Evolutionary conservation across 768 basidiomycete genomes (phyloP), one percentile per base, ranked within the genome.

Genomic region (Pleurotus ostreatus): DNA sequence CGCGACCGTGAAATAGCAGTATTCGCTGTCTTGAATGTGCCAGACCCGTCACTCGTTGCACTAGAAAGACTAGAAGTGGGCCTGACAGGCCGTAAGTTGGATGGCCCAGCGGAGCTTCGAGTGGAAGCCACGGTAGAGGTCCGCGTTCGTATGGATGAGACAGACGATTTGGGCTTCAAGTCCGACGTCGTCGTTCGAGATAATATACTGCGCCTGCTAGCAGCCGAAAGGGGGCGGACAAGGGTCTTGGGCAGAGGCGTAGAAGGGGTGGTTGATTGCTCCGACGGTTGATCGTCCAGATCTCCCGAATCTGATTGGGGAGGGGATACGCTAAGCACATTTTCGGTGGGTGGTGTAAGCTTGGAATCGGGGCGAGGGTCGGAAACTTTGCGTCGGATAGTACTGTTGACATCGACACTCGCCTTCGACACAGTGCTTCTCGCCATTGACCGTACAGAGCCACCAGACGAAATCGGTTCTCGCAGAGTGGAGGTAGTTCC

Each of bases 321-420:
- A 55, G 60, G 44, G 16, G 62, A 56, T 38, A 62, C 55, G 15
- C 49, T 57, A 15, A 63, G 55, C 4, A 63, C 60, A 9, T 65
- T 39, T 15, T 53, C 51, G 20, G 68, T 54, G 37, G 64, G 74
- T 16, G 86, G 86, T 2, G 85, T 86, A 7, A 89, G 74, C 63
- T 90, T 89, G 4, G 87, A 89, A 60, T 91, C 89, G 2, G 88
- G 88, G 15, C 84, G 68, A 30, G 74, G 71, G 39, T 49, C 37
- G 20, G 22, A 45, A 0, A 40, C 26, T 39, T 51, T 45, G 9
- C 18, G 51, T n/a, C 51, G n/a, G n/a, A 41, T 39, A 9, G 51
- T 41, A 20, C 38, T 39, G 22, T 51, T 25, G 5, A 52, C 45
- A 43, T 51, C 16, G 38, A 40, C 38, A 49, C 45, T 40, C 56